These are phyloP conservation scores for Colletotrichum navitas DNA, from an alignment of 2,329 filamentous ascomycete genomes.

Conservation along the genomic window DNA sequence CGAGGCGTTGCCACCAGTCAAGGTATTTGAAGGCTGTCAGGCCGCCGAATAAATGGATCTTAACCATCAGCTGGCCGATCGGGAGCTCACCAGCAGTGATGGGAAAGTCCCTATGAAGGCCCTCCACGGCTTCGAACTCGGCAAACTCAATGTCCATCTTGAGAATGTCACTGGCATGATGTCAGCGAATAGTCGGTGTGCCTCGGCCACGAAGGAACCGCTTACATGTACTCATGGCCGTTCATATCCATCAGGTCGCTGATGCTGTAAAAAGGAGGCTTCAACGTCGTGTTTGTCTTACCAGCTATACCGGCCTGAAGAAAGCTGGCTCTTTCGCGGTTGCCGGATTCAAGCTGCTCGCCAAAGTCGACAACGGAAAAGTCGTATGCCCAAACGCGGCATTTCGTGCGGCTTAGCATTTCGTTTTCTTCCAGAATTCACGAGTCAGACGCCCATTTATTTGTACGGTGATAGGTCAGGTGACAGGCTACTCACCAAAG, in stretches of 20 bases:
- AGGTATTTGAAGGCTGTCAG: constrained; percentile 40
- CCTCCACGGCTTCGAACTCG: constrained; percentile 51
- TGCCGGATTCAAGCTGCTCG: constrained; percentile 45
- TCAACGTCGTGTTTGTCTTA: constrained; percentile 45
- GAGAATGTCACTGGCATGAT: constrained; percentile 50
- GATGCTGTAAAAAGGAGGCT: constrained; percentile 52
- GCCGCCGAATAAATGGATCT: constrained; percentile 42
- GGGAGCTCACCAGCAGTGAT: constrained; percentile 37
- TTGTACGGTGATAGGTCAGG: too few relatives aligned
- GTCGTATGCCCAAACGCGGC: constrained; percentile 56
- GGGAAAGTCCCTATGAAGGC: constrained; percentile 45
- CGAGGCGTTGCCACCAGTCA: constrained; percentile 45
- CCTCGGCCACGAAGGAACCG: background rate
- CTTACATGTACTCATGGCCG: constrained; percentile 53
- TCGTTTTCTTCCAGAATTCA: constrained; percentile 48
- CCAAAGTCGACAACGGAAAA: constrained; percentile 52
- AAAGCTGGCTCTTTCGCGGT: constrained; percentile 49
- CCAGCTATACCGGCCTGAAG: constrained; percentile 49
- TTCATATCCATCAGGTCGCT: constrained; percentile 54
- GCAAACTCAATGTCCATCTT: constrained; percentile 57
- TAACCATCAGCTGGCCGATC: constrained; percentile 44
- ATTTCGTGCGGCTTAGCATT: constrained; percentile 54
- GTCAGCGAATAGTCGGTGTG: constrained; percentile 9
- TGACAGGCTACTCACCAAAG: constrained; percentile 46
- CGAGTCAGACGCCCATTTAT: background rate